phyloP scores from a whole-genome alignment of 495 filamentous ascomycete genomes.

The Choiromyces venosus region DNA sequence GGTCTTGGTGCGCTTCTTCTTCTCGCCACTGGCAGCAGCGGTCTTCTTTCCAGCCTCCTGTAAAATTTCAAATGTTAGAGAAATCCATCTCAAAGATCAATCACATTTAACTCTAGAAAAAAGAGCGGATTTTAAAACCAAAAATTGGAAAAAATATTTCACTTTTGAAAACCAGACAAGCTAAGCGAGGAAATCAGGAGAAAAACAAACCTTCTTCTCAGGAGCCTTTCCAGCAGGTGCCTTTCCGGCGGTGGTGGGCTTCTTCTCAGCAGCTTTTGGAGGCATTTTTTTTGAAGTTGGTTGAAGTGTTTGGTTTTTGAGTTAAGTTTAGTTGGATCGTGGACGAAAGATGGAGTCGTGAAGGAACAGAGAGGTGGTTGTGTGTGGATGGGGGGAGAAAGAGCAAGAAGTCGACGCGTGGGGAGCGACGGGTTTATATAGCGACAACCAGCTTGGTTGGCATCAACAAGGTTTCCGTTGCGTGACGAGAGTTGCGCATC shows the following conservation, averaged over 20 bases:
- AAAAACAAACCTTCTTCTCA: conserved; percentile 72
- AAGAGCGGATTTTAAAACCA: conserved; percentile 12
- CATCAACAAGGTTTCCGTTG: conserved; percentile 33
- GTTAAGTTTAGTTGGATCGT: conserved; percentile 26
- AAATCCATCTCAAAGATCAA: conserved; percentile 6
- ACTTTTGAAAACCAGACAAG: conserved; percentile 3
- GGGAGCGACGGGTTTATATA: conserved; percentile 46
- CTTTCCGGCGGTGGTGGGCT: conserved; percentile 95
- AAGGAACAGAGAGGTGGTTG: conserved; percentile 40
- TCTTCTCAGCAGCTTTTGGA: conserved; percentile 92
- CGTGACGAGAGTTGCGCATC: conserved; percentile 8
- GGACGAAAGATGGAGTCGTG: conserved; percentile 38
- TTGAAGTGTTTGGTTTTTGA: conserved; percentile 22
- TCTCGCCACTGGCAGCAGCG: conserved; percentile 79
- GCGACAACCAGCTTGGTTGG: conserved; percentile 38
- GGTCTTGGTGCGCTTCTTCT: conserved; percentile 99
- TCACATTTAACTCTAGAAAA: conserved; percentile 7
- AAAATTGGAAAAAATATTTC: conserved; percentile 5
- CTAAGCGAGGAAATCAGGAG: not conserved
- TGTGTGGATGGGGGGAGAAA: conserved; percentile 46
- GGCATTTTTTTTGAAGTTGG: conserved; percentile 63
- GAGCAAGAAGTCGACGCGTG: conserved; percentile 46
- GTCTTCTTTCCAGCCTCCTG: conserved; percentile 97
- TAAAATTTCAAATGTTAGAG: conserved; percentile 20
- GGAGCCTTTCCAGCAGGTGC: conserved; percentile 85